phyloP scores from a whole-genome alignment of 2,329 filamentous ascomycete genomes.

The Colletotrichum sp. region DNA sequence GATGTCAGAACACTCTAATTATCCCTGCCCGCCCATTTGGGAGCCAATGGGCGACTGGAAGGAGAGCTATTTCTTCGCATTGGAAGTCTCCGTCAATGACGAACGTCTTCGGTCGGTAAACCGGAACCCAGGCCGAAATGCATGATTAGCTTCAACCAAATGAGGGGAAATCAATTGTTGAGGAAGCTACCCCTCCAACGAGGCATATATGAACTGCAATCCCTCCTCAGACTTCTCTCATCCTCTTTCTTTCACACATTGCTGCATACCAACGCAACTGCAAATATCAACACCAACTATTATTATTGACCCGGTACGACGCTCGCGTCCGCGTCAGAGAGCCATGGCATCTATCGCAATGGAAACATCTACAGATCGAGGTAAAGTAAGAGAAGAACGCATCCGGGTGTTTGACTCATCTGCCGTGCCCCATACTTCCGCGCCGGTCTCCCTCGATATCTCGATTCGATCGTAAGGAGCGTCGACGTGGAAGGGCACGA shows the following conservation, averaged over 20 bases:
- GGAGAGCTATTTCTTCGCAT: background rate
- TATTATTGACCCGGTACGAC: slow-evolving; percentile 3
- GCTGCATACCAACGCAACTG: background rate
- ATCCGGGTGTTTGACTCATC: slow-evolving; percentile 48
- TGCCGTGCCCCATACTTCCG: background rate
- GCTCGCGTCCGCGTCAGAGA: slow-evolving; percentile 23
- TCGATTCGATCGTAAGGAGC: slow-evolving; percentile 6
- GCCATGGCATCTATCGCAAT: slow-evolving; percentile 33
- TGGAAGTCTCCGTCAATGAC: background rate
- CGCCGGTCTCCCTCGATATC: slow-evolving; percentile 11
- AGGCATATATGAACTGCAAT: background rate
- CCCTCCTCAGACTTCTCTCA: background rate
- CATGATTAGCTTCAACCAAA: slow-evolving; percentile 11
- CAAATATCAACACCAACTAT: background rate
- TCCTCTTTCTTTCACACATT: no score
- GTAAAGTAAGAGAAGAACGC: slow-evolving; percentile 51
- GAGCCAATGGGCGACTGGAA: background rate
- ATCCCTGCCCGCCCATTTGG: background rate
- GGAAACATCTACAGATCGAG: slow-evolving; percentile 44
- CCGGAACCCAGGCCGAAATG: background rate
- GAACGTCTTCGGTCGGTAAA: background rate
- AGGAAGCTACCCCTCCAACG: background rate
- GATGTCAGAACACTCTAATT: background rate
- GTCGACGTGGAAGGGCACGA: slow-evolving; percentile 14
- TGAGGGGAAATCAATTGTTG: slow-evolving; percentile 2